Evolutionary conservation across 352 stramenopile species (phyloP).

Genomic region (Nothophytophthora sp.): DNA sequence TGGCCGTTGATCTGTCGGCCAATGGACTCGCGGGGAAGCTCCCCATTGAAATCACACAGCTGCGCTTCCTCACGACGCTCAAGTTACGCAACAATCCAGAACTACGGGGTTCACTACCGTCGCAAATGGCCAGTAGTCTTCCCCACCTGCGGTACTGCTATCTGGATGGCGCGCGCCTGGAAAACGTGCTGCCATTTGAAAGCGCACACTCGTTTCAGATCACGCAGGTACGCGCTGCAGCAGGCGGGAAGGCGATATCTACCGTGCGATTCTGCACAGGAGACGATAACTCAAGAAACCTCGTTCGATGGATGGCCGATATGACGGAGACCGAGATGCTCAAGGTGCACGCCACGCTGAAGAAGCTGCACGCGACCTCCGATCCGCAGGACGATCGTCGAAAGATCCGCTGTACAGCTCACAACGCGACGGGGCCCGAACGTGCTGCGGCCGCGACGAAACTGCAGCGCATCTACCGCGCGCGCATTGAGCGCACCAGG

Average conservation of each 20-base stretch:
- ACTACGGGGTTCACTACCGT: conserved; percentile 32
- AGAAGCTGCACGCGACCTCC: conserved; percentile 36
- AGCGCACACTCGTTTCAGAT: conserved; percentile 60
- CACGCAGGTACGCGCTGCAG: conserved; percentile 38
- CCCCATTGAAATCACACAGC: conserved; percentile 36
- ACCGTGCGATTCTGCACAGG: conserved; percentile 52
- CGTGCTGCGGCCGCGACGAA: conserved; percentile 57
- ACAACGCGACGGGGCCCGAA: conserved; percentile 67
- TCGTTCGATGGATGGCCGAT: conserved; percentile 49
- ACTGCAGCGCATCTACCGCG: conserved; percentile 71
- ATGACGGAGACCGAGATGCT: conserved; percentile 60
- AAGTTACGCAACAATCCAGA: conserved; percentile 60
- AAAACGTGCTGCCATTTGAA: conserved; percentile 44
- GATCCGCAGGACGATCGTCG: conserved; percentile 1
- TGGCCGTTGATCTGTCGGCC: conserved; percentile 47
- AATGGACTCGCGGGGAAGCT: conserved; percentile 55
- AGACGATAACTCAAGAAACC: conserved; percentile 7
- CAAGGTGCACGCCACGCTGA: conserved; percentile 49
- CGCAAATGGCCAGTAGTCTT: conserved; percentile 34
- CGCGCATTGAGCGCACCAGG: conserved; percentile 60
- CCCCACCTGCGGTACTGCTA: conserved; percentile 62
- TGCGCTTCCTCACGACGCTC: conserved; percentile 52
- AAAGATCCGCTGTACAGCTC: conserved; percentile 38
- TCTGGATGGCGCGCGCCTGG: conserved; percentile 52
- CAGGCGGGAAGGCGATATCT: conserved; percentile 13